Conservation (phyloP, 1,139 yeast genomes). For the Protomyces lactucae-debilis region DNA sequence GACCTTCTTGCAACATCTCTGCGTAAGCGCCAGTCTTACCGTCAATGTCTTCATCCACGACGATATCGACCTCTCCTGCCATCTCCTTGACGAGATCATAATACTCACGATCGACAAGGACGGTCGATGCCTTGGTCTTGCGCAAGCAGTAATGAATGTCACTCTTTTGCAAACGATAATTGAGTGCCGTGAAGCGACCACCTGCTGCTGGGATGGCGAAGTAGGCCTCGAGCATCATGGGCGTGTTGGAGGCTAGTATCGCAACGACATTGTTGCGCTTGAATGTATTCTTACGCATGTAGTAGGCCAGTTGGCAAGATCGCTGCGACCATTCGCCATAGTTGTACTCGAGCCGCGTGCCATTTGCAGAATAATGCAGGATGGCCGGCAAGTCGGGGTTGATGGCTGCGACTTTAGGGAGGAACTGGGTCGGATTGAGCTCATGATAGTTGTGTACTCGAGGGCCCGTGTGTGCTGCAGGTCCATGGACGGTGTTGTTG, state of each 20-base stretch:
- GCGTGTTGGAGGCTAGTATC: slow-evolving; percentile 42
- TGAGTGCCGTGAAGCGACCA: slow-evolving; percentile 40
- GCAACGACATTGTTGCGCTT: slow-evolving; percentile 38
- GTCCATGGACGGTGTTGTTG: background rate
- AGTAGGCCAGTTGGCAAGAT: slow-evolving; percentile 39
- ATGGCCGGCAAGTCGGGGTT: slow-evolving; percentile 41
- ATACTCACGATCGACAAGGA: slow-evolving; percentile 40
- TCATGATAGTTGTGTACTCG: slow-evolving; percentile 36
- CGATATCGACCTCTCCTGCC: slow-evolving; percentile 32
- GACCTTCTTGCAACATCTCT: slow-evolving; percentile 36
- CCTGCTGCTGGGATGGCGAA: slow-evolving; percentile 41
- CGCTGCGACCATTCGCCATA: slow-evolving; percentile 38
- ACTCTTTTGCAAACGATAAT: slow-evolving; percentile 38
- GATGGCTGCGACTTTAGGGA: slow-evolving; percentile 40
- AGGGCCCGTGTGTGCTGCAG: background rate
- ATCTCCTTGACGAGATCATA: slow-evolving; percentile 35
- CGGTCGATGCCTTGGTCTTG: slow-evolving; percentile 39
- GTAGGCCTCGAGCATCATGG: slow-evolving; percentile 42
- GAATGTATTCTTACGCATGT: slow-evolving; percentile 33
- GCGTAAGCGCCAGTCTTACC: slow-evolving; percentile 35
- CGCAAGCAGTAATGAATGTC: slow-evolving; percentile 40
- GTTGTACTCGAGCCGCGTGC: slow-evolving; percentile 35
- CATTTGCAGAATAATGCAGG: slow-evolving; percentile 37
- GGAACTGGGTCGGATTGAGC: slow-evolving; percentile 41
- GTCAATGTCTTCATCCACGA: slow-evolving; percentile 37